Conservation (phyloP, 768 basidiomycete species). For the Leccinellum luteum region DNA sequence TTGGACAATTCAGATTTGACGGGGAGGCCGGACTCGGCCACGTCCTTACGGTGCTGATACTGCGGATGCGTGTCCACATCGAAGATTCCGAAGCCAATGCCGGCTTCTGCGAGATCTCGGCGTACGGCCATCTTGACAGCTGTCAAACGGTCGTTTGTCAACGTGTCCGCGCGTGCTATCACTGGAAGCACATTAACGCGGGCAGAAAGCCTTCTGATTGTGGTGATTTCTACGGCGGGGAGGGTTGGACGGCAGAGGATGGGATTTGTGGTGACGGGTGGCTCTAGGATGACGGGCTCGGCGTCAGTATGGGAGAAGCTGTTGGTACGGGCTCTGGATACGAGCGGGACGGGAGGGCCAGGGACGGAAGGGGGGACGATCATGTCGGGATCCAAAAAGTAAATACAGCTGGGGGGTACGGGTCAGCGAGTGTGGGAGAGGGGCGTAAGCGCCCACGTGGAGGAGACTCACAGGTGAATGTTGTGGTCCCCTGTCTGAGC, state of each 20-base stretch:
- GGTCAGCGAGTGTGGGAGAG: constrained; percentile 19
- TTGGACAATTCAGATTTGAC: constrained; percentile 53
- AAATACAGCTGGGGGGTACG: constrained; percentile 61
- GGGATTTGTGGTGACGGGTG: constrained; percentile 72
- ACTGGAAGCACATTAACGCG: constrained; percentile 89
- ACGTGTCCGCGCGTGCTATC: constrained; percentile 74
- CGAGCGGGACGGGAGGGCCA: constrained; percentile 62
- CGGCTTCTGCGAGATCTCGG: constrained; percentile 76
- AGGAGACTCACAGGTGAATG: constrained; percentile 67
- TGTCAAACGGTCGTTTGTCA: constrained; percentile 78
- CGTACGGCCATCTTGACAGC: constrained; percentile 79
- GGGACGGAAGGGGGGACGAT: constrained; percentile 72
- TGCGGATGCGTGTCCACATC: constrained; percentile 64
- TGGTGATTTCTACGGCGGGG: constrained; percentile 66
- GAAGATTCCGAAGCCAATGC: constrained; percentile 89
- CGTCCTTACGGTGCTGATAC: constrained; percentile 43
- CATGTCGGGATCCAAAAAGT: constrained; percentile 82
- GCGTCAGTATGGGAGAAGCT: constrained; percentile 70
- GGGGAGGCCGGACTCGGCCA: constrained; percentile 39
- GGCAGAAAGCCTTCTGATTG: constrained; percentile 75
- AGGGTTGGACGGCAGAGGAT: constrained; percentile 64
- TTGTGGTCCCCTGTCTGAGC: constrained; percentile 70
- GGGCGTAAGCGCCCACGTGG: constrained; percentile 30
- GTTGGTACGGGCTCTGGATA: constrained; percentile 65
- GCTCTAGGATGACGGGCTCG: constrained; percentile 78